These are phyloP conservation scores for Akanthomyces muscarius DNA, from an alignment of 2,329 filamentous ascomycete species.

Conservation along the genomic window DNA sequence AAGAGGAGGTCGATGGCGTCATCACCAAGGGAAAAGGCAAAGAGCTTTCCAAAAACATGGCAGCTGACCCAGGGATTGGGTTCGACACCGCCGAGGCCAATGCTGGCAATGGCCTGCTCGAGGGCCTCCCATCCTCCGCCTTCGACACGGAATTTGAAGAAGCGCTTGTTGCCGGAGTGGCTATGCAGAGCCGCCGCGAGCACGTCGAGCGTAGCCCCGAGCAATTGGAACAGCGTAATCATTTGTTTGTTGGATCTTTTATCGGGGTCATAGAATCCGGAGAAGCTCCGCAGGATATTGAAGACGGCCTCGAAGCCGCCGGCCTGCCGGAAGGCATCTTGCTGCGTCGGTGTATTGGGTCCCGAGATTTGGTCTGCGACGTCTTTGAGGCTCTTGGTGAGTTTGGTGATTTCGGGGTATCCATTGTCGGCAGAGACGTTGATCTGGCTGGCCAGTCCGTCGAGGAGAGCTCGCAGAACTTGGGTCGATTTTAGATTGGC, in stretches of 20 bases:
- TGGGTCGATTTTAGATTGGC: conserved; percentile 58
- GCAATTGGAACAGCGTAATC: conserved; percentile 60
- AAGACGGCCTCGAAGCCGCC: conserved; percentile 74
- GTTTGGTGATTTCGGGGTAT: conserved; percentile 45
- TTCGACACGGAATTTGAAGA: conserved; percentile 73
- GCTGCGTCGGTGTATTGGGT: conserved; percentile 46
- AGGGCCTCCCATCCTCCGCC: conserved; percentile 75
- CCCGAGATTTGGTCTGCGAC: conserved; percentile 61
- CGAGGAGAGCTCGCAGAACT: conserved; percentile 53
- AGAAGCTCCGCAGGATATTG: conserved; percentile 63
- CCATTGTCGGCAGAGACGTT: conserved; percentile 33
- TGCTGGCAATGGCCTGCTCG: conserved; percentile 66
- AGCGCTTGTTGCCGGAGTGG: conserved; percentile 82
- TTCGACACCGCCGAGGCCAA: conserved; percentile 61
- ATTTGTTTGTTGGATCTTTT: conserved; percentile 60
- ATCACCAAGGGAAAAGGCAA: conserved; percentile 78
- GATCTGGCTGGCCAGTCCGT: conserved; percentile 37
- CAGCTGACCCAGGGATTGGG: conserved; percentile 64
- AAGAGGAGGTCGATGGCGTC: conserved; percentile 69
- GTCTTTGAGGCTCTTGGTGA: conserved; percentile 56
- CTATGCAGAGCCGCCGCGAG: conserved; percentile 70
- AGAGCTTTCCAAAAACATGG: conserved; percentile 76
- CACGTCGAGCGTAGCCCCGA: conserved; percentile 69
- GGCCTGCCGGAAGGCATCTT: conserved; percentile 80
- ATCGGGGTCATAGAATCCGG: conserved; percentile 70